Evolutionary conservation across 768 basidiomycete species (phyloP).

Genomic region (Erythrobasidium yunnanense): DNA sequence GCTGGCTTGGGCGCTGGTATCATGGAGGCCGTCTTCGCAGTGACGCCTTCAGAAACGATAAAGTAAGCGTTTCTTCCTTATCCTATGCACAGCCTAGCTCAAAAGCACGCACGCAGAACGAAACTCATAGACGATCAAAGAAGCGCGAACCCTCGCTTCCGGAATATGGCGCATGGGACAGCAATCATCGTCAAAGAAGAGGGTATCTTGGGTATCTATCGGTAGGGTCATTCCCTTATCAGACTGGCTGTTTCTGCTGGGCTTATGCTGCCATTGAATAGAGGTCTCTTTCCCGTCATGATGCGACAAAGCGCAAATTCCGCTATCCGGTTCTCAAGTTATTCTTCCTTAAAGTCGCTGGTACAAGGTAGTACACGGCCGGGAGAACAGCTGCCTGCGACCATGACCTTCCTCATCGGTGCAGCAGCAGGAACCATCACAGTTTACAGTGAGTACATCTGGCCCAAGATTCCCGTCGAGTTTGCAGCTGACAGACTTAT

Average conservation of each 20-base stretch:
- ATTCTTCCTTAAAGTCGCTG: conserved; percentile 49
- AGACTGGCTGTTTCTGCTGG: conserved; percentile 45
- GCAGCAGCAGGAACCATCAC: conserved; percentile 88
- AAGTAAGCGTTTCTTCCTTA: conserved; percentile 54
- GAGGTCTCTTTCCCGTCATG: conserved; percentile 51
- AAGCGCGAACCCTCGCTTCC: conserved; percentile 69
- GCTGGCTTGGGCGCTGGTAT: conserved; percentile 61
- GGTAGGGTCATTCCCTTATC: conserved; percentile 73
- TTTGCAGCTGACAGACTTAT: not conserved
- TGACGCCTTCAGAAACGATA: conserved; percentile 95
- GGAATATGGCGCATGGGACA: conserved; percentile 77
- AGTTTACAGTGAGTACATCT: conserved; percentile 58
- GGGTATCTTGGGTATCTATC: conserved; percentile 63
- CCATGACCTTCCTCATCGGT: conserved; percentile 88
- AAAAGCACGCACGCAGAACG: conserved; percentile 52
- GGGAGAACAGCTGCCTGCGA: conserved; percentile 69
- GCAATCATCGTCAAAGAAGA: conserved; percentile 67
- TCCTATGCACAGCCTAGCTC: not conserved
- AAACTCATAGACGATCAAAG: conserved; percentile 94
- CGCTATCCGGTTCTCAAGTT: conserved; percentile 49
- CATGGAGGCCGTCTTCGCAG: conserved; percentile 78
- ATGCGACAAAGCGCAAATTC: conserved; percentile 98
- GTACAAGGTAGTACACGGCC: conserved; percentile 73
- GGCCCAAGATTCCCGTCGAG: conserved; percentile 38
- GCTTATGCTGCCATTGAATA: not conserved